Percentiles rank a stretch among this genome's conserved stretches.
Conservation (phyloP, 1,139 yeast genomes). For the Blastobotrys petasosporus region DNA sequence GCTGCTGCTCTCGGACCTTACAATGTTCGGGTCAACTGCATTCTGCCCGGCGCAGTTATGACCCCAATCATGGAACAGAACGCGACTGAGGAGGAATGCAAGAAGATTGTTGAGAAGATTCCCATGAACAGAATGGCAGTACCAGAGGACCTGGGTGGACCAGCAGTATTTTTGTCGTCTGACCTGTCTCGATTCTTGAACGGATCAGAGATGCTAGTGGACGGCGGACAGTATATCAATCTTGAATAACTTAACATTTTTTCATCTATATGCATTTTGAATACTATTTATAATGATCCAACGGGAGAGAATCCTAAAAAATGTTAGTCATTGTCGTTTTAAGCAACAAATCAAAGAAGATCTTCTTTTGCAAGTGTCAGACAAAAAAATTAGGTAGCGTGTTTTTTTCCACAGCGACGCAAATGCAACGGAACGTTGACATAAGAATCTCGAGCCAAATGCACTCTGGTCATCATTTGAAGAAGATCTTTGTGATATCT, state of each 20-base stretch:
- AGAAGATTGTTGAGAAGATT: constrained; percentile 33
- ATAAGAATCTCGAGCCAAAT: constrained; percentile 83
- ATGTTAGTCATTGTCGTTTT: no score
- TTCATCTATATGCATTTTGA: no score
- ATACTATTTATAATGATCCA: no score
- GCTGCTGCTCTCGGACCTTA: constrained; percentile 41
- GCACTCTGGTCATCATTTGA: constrained; percentile 80
- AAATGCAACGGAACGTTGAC: constrained; percentile 21
- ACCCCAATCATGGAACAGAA: constrained; percentile 41
- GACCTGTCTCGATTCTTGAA: constrained; percentile 41
- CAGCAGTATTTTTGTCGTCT: constrained; percentile 42
- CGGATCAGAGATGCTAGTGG: constrained; percentile 44
- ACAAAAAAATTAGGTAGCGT: constrained; percentile 61
- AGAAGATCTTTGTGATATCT: constrained; percentile 4
- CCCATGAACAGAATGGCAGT: constrained; percentile 43
- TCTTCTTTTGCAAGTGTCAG: constrained; percentile 23
- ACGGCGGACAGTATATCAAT: constrained; percentile 44
- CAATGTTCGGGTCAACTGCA: constrained; percentile 34
- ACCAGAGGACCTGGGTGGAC: constrained; percentile 44
- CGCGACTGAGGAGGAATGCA: constrained; percentile 37
- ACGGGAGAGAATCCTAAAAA: no score
- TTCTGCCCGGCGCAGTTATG: constrained; percentile 42
- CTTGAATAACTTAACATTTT: constrained; percentile 32
- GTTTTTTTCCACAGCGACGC: constrained; percentile 90
- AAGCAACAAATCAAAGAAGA: neutral